Base-by-base conservation (phyloP, 441 rosid genomes). In the Melastoma candidum region DNA sequence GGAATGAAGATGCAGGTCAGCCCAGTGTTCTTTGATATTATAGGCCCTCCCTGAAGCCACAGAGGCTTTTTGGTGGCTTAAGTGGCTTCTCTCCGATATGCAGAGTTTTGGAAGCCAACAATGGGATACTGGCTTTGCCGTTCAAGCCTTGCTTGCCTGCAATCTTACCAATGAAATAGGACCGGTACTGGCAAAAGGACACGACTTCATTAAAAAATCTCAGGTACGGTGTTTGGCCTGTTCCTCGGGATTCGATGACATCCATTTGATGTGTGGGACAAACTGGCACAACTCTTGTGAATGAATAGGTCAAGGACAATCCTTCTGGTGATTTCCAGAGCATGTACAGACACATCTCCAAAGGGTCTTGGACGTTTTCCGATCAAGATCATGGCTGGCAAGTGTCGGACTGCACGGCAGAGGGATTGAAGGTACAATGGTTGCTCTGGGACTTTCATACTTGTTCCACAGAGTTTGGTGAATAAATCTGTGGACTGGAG, bases 351-450 rank as follows among this genome's bases (percentile, higher is more conserved):
- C 66, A 63, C 32, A 55, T 63, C 24, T 63, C 66, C 32, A 63
- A 63, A 45, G 66, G 66, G 24, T 63, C 66, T n/a, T 63, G 66
- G 66, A 63, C 66, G 8, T 63, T 63, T 51, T 77, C 82, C 2
- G 82, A 77, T 53, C 77, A 74, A 54, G 82, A 74, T 55, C 79
- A 77, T 25, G 82, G 82, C 11, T 77, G 82, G 82, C 82, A 77
- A 56, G 79, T 77, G 26, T 77, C 82, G 7, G 82, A 77, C 58
- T 63, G 60, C 60, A 63, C 49, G 3, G 57, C 51, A 2, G 26
- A 48, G 8, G 49, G 66, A n/a, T 51, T 58, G 32, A 47, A 70
- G 61, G 51, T 32, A 47, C 4, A 24, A 1, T 8, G 14, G 7
- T 1, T 8, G 36, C 27, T 56, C 36, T 39, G 46, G 48, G 7